A percentile compares a stretch with the other conserved stretches of the same genome.
Evolutionary conservation across 805 yeast species (phyloP).

Genomic region (Pichia scutulata): DNA sequence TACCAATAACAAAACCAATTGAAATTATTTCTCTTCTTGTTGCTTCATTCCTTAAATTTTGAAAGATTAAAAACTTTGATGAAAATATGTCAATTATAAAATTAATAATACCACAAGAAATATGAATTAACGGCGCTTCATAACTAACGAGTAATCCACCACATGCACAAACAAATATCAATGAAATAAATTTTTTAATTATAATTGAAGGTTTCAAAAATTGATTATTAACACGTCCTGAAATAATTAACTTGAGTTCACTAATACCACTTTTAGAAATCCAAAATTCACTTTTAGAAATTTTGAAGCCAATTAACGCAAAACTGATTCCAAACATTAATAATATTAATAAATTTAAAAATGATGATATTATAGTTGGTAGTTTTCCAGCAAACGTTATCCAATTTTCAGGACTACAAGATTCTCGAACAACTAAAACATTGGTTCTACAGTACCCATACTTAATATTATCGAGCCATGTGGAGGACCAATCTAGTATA

Average conservation of each 20-base stretch:
- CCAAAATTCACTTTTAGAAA: constrained; percentile 28
- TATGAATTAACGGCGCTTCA: constrained; percentile 83
- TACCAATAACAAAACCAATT: constrained; percentile 79
- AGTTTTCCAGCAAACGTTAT: constrained; percentile 24
- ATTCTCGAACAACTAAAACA: constrained; percentile 20
- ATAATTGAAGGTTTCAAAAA: constrained; percentile 48
- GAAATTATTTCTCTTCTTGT: constrained; percentile 55
- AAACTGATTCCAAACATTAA: constrained; percentile 31
- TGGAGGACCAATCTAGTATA: constrained; percentile 40
- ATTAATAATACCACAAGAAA: constrained; percentile 54
- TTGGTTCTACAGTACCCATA: constrained; percentile 41
- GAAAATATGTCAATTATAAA: constrained; percentile 28
- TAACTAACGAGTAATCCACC: constrained; percentile 73
- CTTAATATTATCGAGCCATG: constrained; percentile 44
- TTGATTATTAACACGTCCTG: constrained; percentile 51
- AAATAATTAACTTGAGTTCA: constrained; percentile 59
- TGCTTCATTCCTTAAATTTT: constrained; percentile 42
- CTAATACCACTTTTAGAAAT: constrained; percentile 60
- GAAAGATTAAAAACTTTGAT: constrained; percentile 11
- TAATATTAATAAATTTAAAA: constrained; percentile 21
- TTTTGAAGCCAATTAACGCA: constrained; percentile 32
- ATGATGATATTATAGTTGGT: constrained; percentile 10
- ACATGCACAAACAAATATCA: constrained; percentile 59
- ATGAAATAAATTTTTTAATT: constrained; percentile 47
- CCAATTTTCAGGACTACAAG: constrained; percentile 28